phyloP scores from a whole-genome alignment of 75 land plant species.

The Larix kaempferi region DNA sequence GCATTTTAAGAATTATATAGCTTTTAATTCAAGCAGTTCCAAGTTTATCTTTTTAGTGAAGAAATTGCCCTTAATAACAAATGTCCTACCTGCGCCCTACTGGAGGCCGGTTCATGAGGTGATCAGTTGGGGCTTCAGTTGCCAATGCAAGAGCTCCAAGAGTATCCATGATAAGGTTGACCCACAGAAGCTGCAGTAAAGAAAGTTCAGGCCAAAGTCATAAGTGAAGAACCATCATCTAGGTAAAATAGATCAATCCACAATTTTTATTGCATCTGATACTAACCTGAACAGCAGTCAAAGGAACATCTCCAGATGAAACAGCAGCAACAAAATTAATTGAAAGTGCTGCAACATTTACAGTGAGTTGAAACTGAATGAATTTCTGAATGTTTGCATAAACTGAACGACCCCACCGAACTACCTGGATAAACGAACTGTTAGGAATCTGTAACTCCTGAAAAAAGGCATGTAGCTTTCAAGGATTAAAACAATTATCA shows the following conservation, averaged over 20 bases:
- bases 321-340: slow-evolving; percentile 91
- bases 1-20: not conserved
- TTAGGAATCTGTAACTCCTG: slow-evolving; percentile 92
- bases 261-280: slow-evolving; percentile 55
- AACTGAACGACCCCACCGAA: slow-evolving; percentile 96
- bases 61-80: slow-evolving; percentile 28
- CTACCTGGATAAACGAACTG: slow-evolving; percentile 57
- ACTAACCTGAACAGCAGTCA: slow-evolving; percentile 88
- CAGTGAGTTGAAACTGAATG: slow-evolving; percentile 96
- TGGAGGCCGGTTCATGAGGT: slow-evolving; percentile 79
- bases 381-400: slow-evolving; percentile 98
- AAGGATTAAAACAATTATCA: not conserved
- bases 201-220: slow-evolving; percentile 23
- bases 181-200: slow-evolving; percentile 88
- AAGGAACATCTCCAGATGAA: slow-evolving; percentile 79
- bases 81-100: slow-evolving; percentile 84
- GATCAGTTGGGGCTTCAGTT: slow-evolving; percentile 96
- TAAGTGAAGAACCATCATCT: slow-evolving; percentile 2
- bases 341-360: slow-evolving; percentile 87
- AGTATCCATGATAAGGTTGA: slow-evolving; percentile 98
- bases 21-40: not conserved
- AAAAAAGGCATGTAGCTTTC: slow-evolving; percentile 13
- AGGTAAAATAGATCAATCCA: not conserved
- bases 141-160: slow-evolving; percentile 99
- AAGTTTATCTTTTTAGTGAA: not conserved